These are phyloP conservation scores for Blastocladiella britannica DNA, from an alignment of 192 early-diverging fungal genomes.

Conservation along the genomic window DNA sequence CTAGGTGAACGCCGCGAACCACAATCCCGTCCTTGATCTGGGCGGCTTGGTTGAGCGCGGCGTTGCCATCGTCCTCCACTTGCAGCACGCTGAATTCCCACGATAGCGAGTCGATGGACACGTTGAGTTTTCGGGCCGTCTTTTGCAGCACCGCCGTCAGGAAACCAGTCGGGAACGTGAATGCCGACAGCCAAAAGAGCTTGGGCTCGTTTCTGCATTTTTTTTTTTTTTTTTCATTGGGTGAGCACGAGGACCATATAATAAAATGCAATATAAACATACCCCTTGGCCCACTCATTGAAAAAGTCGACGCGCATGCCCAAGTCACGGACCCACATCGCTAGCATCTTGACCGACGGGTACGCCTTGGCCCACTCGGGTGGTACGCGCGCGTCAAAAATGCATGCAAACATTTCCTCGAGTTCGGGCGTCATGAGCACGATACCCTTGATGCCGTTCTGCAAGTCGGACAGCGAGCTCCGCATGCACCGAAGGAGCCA, in stretches of 20 bases:
- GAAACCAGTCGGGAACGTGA: constrained; percentile 45
- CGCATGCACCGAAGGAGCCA: constrained; percentile 51
- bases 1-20: constrained; percentile 27
- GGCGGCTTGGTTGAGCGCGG: background rate
- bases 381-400: constrained; percentile 32
- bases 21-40: constrained; percentile 26
- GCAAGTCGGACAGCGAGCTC: constrained; percentile 30
- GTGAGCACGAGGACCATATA: too few relatives aligned
- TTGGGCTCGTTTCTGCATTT: constrained; percentile 26
- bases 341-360: constrained; percentile 32
- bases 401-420: constrained; percentile 30
- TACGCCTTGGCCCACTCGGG: constrained; percentile 25
- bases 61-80: constrained; percentile 1
- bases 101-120: constrained; percentile 31
- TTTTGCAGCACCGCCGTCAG: constrained; percentile 38
- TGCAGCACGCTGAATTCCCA: constrained; percentile 18
- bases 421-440: constrained; percentile 4
- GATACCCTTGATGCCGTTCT: constrained; percentile 21
- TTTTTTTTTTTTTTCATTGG: too few relatives aligned
- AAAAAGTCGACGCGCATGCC: constrained; percentile 19
- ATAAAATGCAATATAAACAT: too few relatives aligned
- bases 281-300: constrained; percentile 19
- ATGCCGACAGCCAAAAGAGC: constrained; percentile 37
- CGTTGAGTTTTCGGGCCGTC: constrained; percentile 29
- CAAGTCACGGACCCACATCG: constrained; percentile 35